Evolutionary conservation across 352 stramenopile genomes (phyloP), one percentile per base, ranked within the genome.

Genomic region (Pythium sp.): DNA sequence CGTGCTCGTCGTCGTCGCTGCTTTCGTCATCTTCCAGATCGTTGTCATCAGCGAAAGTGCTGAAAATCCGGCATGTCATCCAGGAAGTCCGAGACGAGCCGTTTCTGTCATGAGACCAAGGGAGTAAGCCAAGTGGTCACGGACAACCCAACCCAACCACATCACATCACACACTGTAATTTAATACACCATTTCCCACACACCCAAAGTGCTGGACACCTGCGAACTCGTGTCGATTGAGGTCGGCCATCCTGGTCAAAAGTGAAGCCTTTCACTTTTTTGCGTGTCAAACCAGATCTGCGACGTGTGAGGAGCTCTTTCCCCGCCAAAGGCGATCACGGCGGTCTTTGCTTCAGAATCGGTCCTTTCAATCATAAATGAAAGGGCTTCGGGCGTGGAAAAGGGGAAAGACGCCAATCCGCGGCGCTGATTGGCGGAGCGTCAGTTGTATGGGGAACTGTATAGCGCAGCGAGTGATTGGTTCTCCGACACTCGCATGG

Each of bases 401-500:
- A 63, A 62, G 59, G 49, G 34, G 7, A 59, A 54, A 62, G 60
- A 71, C 20, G 22, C 46, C 34, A 63, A 60, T 30, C 28, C 22
- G 55, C 15, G 22, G 12, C 46, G 74, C 46, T 82, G 76, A 84
- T 87, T 87, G 78, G 78, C 26, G 54, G 61, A 80, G 64, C 60
- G 2, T 1, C 3, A 2, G 62, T 64, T 65, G 26, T 73, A 68
- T 82, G 72, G 77, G 4, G 0, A 60, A 85, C 82, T 93, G 83
- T 91, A 90, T 82, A 65, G 67, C 53, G 20, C 56, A 59, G 26
- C 68, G 74, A 91, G 81, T 91, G 86, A 94, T 92, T 94, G 86
- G 86, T 82, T 92, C 81, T 91, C 84, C 71, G 76, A 76, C 79
- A 81, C 86, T 77, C 63, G 41, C 49, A 59, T 64, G 38, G 20